A percentile compares a stretch with the other conserved stretches of the same genome.
phyloP scores from a whole-genome alignment of 2,329 filamentous ascomycete genomes.

The Diaporthe nobilis region DNA sequence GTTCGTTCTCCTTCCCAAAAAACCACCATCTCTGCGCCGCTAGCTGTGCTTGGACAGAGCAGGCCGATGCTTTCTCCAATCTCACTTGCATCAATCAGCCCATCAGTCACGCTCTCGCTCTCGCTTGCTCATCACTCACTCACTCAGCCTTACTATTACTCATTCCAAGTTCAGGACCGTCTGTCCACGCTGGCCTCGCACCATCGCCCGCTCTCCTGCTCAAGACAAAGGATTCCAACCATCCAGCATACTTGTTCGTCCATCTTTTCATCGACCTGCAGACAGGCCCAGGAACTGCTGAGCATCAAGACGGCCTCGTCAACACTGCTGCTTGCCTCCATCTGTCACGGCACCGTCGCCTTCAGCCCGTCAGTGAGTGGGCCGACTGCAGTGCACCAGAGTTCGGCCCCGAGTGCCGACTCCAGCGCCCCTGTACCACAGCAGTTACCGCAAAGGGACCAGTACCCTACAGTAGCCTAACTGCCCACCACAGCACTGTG shows the following conservation, averaged over 20 bases:
- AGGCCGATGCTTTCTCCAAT: constrained; percentile 2
- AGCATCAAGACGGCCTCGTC: neutral
- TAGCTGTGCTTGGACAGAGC: constrained; percentile 3
- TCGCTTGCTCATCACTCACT: neutral
- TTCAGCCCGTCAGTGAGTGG: neutral
- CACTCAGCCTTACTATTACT: constrained; percentile 3
- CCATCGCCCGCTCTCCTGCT: neutral
- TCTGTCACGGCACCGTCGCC: neutral
- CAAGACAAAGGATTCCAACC: constrained; percentile 1
- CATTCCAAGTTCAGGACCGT: neutral
- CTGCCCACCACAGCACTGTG: neutral
- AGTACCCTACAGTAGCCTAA: neutral
- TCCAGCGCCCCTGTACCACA: neutral
- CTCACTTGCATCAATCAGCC: constrained; percentile 13
- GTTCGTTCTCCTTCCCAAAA: neutral
- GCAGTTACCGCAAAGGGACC: constrained; percentile 14
- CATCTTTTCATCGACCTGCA: constrained; percentile 3
- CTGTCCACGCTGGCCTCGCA: constrained; percentile 12
- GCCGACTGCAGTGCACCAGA: constrained; percentile 20
- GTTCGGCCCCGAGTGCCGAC: constrained; percentile 4
- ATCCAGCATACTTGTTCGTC: neutral
- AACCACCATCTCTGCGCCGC: constrained; percentile 1
- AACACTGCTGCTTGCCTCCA: neutral
- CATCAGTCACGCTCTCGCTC: neutral
- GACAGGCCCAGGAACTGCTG: neutral